Evolutionary conservation across 2,329 filamentous ascomycete species (phyloP), one percentile per base, ranked within the genome.

Genomic region (Beauveria sp.): DNA sequence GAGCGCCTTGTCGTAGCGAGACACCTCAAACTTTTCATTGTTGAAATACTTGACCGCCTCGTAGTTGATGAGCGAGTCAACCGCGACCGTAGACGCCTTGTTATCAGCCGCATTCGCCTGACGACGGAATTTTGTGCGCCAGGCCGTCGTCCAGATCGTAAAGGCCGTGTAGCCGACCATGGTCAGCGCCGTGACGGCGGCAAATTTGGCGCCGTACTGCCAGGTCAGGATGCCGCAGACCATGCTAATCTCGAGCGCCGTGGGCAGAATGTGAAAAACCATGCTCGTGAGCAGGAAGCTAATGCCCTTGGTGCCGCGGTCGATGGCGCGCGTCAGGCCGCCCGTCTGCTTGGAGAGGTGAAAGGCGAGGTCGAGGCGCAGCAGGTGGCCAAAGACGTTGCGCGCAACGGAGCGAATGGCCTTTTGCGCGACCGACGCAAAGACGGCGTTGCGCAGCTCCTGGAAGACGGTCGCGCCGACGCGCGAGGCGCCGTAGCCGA

Each of bases 41-140:
- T 99, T 99, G 78, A 97, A 99, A 77, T 97, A 96, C 76, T 99
- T 99, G 71, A 99, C 94, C 16, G 96, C 93, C 75, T 99, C 94
- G 70, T 97, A 99, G 77, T 99, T 99, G 79, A 99, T 96, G 55
- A 99, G 79, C 0, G 92, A 96, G 76, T 99, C 94, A 1, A 97
- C 92, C 0, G 93, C 93, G 8, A 97, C 91, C 0, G 93, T 97
- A 1, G 93, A 96, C 0, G 91, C 94, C 71, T 87, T 91, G 75
- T 97, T 99, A 68, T 99, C 96, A 0, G 94, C 96, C 6, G 92
- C 91, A 72, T 99, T 99, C 44, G 94, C 92, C 74, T 96, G 90
- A 68, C 93, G 89, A 52, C 96, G 84, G 73, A 99, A 99, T 73
- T 96, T 96, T 3, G 96, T 99, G 68, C 96, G 84, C 96, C 94